phyloP scores from a whole-genome alignment of 345 rosid genomes.

The Linum trigynum region DNA sequence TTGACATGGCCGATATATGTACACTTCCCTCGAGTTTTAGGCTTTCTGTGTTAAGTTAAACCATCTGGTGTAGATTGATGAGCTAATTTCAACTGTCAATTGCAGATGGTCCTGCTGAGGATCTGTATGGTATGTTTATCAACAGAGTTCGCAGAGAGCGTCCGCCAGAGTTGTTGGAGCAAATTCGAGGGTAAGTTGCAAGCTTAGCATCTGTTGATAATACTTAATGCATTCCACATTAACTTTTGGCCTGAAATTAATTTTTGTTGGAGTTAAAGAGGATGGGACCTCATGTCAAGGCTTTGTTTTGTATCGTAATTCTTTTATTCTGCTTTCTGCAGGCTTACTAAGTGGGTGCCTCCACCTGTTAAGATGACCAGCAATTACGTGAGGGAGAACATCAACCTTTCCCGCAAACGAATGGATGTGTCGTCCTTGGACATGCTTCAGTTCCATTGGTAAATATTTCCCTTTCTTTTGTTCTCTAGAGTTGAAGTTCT shows the following conservation, averaged over 20 bases:
- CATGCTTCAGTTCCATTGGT: constrained; percentile 99
- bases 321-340: constrained; percentile 20
- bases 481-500: too few species aligned
- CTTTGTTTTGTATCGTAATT: too few species aligned
- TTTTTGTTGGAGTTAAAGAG: too few species aligned
- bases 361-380: constrained; percentile 95
- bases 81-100: background rate
- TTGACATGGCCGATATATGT: constrained; percentile 63
- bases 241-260: background rate
- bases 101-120: constrained; percentile 90
- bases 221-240: background rate
- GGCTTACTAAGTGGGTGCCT: constrained; percentile 97
- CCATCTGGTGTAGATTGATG: too few species aligned
- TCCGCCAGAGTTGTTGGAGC: constrained; percentile 61
- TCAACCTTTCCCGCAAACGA: constrained; percentile 69
- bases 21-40: constrained; percentile 1
- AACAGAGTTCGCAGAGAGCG: constrained; percentile 71
- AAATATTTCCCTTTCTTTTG: background rate
- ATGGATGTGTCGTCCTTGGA: constrained; percentile 91
- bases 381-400: constrained; percentile 55
- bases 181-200: constrained; percentile 60
- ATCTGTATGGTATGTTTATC: constrained; percentile 87
- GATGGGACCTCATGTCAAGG: too few species aligned
- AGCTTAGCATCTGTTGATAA: background rate
- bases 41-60: too few species aligned